Percentiles rank a stretch among this genome's conserved stretches.
Conservation (phyloP, 106 monocot species). For the Phalaenopsis aphrodite region DNA sequence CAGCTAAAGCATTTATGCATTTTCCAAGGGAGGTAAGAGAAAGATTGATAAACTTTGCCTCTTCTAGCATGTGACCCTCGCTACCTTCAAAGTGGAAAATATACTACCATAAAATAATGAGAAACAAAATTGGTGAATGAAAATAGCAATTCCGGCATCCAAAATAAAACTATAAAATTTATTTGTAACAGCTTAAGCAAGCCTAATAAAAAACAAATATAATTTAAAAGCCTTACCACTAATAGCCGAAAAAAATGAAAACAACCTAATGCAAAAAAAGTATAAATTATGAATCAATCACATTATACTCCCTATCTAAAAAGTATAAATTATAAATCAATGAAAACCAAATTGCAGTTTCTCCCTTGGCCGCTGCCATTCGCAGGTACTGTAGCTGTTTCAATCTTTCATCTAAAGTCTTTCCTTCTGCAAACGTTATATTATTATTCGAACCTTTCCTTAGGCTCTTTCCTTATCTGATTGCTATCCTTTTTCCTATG, state of each 20-base stretch:
- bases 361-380: neutral
- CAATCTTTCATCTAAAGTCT: neutral
- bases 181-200: neutral
- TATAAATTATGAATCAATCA: neutral
- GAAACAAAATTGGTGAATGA: conserved; percentile 3
- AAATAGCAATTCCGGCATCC: conserved; percentile 3
- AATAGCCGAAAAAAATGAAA: neutral
- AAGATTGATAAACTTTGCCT: conserved; percentile 82
- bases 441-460: neutral
- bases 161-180: neutral
- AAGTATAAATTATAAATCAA: neutral
- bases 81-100: conserved; percentile 42
- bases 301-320: neutral
- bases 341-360: neutral
- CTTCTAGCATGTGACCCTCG: conserved; percentile 86
- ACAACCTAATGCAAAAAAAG: neutral
- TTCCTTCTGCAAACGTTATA: neutral
- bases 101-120: neutral
- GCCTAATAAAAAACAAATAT: neutral
- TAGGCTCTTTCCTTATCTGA: neutral
- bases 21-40: conserved; percentile 78
- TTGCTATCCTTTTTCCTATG: neutral
- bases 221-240: neutral
- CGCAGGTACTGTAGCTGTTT: neutral
- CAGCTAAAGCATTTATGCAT: conserved; percentile 82